These are phyloP conservation scores for Phoma sp. DNA, from an alignment of 2,329 filamentous ascomycete species.

Conservation along the genomic window DNA sequence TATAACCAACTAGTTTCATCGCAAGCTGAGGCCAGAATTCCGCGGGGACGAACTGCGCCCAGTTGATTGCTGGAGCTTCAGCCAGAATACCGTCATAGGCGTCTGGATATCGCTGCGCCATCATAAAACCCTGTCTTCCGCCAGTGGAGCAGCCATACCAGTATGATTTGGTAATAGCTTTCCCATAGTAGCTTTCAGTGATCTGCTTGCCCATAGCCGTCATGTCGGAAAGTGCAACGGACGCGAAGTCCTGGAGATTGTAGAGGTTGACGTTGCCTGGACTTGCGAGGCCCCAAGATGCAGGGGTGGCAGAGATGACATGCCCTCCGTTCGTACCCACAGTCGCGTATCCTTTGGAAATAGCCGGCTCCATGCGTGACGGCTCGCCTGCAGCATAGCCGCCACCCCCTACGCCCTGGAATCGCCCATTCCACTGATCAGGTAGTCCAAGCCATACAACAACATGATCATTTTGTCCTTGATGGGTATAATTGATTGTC, in stretches of 20 bases:
- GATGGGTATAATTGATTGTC: slow-evolving; percentile 48
- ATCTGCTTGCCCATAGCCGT: slow-evolving; percentile 19
- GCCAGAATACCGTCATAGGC: slow-evolving; percentile 50
- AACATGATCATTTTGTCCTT: slow-evolving; percentile 43
- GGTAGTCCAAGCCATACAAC: slow-evolving; percentile 44
- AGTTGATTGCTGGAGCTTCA: slow-evolving; percentile 49
- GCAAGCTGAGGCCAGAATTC: slow-evolving; percentile 34
- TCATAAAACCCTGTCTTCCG: slow-evolving; percentile 36
- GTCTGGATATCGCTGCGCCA: slow-evolving; percentile 38
- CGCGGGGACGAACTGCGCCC: slow-evolving; percentile 22
- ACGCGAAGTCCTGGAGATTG: slow-evolving; percentile 40
- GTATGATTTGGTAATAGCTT: slow-evolving; percentile 36
- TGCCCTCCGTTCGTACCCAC: slow-evolving; percentile 27
- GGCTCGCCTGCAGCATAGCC: slow-evolving; percentile 31
- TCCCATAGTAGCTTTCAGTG: slow-evolving; percentile 36
- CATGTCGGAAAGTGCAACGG: slow-evolving; percentile 37
- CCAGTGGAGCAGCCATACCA: slow-evolving; percentile 43
- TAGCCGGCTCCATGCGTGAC: slow-evolving; percentile 16
- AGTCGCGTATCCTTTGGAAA: slow-evolving; percentile 27
- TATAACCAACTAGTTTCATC: slow-evolving; percentile 31
- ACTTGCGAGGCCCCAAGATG: slow-evolving; percentile 10
- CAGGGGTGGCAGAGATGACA: neutral
- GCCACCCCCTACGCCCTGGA: slow-evolving; percentile 26
- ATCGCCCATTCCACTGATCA: slow-evolving; percentile 22
- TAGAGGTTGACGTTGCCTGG: slow-evolving; percentile 28